Evolutionary conservation across 2,329 filamentous ascomycete species (phyloP), one percentile per base, ranked within the genome.

Genomic region (Ophiostoma quercus): DNA sequence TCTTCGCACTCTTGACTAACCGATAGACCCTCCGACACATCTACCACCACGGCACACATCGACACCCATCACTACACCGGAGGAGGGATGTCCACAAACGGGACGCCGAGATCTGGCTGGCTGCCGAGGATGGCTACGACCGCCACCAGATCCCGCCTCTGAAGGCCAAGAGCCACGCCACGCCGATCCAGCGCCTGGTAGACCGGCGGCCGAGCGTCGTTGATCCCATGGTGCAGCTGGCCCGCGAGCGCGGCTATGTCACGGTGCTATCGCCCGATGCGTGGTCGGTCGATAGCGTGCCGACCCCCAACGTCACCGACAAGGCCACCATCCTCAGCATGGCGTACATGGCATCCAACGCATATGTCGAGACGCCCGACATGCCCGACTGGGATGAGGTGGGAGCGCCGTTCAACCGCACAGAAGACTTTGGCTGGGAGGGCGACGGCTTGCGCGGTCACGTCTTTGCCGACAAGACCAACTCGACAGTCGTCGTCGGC

Each of bases 351-450:
- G 90, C 94, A 0, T 88, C 92, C 67, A 88, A 98, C 77, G 93
- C 95, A 43, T 99, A 99, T 77, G 90, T 96, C 14, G 83, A 90
- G 70, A 85, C 87, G 68, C 89, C 91, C 3, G 84, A 84, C 12
- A 84, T 88, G 67, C 87, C 88, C 2, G 90, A 96, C 73, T 98
- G 95, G 94, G 84, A 92, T 73, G 91, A 94, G 73, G 88, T 96
- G 1, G 88, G 90, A 62, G 84, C 84, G 11, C 88, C 87, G 1
- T 97, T 92, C 81, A 97, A 98, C 78, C 88, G 92, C 72, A 94
- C 91, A 6, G 88, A 87, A 69, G 92, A 94, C 77, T 98, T 98
- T 80, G 95, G 95, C 63, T 98, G 95, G 95, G 87, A 96, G 77
- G 83, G 82, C 47, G 94, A 98, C 77, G 94, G 94, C 2, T 84